Percentiles rank a stretch among this genome's conserved stretches.
These are phyloP conservation scores for Epichloe sibirici DNA, from an alignment of 2,329 filamentous ascomycete species.

Conservation along the genomic window DNA sequence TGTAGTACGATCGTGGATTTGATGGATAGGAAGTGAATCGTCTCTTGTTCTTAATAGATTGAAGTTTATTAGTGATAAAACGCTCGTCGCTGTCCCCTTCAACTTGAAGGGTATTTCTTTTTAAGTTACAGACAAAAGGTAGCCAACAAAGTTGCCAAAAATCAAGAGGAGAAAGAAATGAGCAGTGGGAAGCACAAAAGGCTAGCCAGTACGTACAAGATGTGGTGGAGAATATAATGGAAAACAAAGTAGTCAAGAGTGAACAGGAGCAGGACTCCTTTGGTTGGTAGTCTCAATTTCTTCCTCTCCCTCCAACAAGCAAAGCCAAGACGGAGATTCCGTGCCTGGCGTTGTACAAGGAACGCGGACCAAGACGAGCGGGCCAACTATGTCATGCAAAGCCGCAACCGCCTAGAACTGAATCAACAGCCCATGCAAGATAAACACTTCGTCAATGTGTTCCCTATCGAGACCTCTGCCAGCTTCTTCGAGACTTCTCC, in stretches of 20 bases:
- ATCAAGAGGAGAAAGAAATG: slow-evolving; percentile 16
- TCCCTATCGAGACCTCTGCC: background rate
- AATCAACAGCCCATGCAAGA: slow-evolving; percentile 2
- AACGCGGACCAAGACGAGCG: slow-evolving; percentile 3
- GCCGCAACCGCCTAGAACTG: slow-evolving; percentile 1
- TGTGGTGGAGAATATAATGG: slow-evolving; percentile 1
- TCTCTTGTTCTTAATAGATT: background rate
- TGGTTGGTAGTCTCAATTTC: slow-evolving; percentile 4
- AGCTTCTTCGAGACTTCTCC: background rate
- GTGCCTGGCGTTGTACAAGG: slow-evolving; percentile 4
- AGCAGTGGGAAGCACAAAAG: slow-evolving; percentile 25
- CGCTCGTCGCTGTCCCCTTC: background rate
- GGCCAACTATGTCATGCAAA: background rate
- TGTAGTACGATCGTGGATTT: background rate
- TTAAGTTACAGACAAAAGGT: slow-evolving; percentile 3
- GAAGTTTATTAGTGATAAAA: slow-evolving; percentile 2
- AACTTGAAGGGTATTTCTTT: background rate
- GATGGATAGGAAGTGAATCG: background rate
- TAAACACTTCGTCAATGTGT: background rate
- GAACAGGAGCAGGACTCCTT: slow-evolving; percentile 2
- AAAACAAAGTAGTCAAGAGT: slow-evolving; percentile 5
- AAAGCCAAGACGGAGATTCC: slow-evolving; percentile 2
- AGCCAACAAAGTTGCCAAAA: slow-evolving; percentile 4
- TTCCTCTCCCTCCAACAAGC: slow-evolving; percentile 6
- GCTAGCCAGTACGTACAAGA: slow-evolving; percentile 43